Evolutionary conservation across 306 rosid genomes (phyloP).

Genomic region (Macrotyloma uniflorum): DNA sequence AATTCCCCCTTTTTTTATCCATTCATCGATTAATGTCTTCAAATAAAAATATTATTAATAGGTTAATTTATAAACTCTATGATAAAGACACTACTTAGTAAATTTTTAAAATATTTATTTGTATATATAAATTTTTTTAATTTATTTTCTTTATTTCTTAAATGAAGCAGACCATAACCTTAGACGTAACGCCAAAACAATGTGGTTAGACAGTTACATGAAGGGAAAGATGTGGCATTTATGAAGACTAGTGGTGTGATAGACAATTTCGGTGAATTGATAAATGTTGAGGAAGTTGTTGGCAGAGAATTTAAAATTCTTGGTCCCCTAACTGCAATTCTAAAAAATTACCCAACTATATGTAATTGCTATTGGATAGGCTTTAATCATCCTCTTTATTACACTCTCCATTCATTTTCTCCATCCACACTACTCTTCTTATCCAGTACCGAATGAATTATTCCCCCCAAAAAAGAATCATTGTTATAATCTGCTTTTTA

Average conservation of each 20-base stretch:
- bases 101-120: too few species aligned
- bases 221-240: not conserved
- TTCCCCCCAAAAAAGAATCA: not conserved
- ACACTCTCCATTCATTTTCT: not conserved
- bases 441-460: not conserved
- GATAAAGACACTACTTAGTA: too few species aligned
- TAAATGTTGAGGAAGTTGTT: constrained; percentile 10
- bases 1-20: too few species aligned
- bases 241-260: not conserved
- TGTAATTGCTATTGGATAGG: not conserved
- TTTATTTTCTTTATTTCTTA: too few species aligned
- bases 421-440: not conserved
- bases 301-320: not conserved
- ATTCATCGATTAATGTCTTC: too few species aligned
- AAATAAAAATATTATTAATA: too few species aligned
- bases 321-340: not conserved
- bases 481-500: not conserved
- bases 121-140: too few species aligned
- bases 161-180: too few species aligned
- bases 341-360: not conserved
- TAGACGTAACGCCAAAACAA: too few species aligned
- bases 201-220: not conserved
- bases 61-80: too few species aligned
- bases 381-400: not conserved
- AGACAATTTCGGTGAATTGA: not conserved